These are phyloP conservation scores for Calophaca sinica DNA, from an alignment of 306 rosid species.

Conservation along the genomic window DNA sequence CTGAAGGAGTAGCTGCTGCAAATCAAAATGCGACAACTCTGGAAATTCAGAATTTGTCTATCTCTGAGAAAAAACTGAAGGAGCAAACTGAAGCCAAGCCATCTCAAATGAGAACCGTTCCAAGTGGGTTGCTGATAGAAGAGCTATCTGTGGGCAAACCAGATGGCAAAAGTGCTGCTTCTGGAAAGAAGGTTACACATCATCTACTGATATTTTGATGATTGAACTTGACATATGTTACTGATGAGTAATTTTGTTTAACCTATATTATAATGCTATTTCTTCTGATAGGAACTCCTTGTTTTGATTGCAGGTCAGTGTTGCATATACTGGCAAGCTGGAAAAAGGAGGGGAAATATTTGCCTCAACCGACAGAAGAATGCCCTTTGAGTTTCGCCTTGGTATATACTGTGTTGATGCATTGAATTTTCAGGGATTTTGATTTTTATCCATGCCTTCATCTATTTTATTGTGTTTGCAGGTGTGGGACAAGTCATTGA, in stretches of 20 bases:
- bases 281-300: conserved; percentile 31
- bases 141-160: conserved; percentile 86
- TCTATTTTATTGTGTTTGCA: no score
- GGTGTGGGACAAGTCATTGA: no score
- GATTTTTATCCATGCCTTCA: no score
- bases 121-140: conserved; percentile 84
- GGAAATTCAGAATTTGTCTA: no score
- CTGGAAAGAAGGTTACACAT: conserved; percentile 66
- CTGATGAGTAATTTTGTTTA: not conserved
- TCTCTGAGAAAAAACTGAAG: conserved; percentile 46
- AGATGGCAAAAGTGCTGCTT: conserved; percentile 83
- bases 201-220: conserved; percentile 20
- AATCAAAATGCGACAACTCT: no score
- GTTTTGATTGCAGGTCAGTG: conserved; percentile 71
- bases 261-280: not conserved
- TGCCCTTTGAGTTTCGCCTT: no score
- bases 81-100: conserved; percentile 57
- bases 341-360: no score
- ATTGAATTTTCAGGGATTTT: no score
- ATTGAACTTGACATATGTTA: not conserved
- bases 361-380: no score
- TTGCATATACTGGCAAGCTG: conserved; percentile 85
- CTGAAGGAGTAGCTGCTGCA: conserved; percentile 52
- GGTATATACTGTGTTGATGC: no score
- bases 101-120: conserved; percentile 68